These are phyloP conservation scores for Rhamnella rubrinervis DNA, from an alignment of 331 rosid genomes.

Conservation along the genomic window DNA sequence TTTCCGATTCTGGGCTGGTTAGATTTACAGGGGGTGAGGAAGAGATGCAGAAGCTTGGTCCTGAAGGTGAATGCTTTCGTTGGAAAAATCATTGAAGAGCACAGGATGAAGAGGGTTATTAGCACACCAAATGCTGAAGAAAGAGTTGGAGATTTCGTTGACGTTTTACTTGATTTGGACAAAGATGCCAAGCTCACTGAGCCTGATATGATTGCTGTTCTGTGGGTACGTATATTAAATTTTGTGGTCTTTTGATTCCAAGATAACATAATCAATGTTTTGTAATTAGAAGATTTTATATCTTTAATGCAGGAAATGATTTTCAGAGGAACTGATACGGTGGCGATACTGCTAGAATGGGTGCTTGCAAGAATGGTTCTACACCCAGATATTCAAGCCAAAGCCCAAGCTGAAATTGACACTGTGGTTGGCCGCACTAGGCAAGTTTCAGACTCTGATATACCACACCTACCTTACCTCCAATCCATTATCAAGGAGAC, in stretches of 20 bases:
- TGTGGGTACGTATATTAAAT: constrained; percentile 47
- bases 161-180: constrained; percentile 69
- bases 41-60: constrained; percentile 47
- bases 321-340: constrained; percentile 82
- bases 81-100: constrained; percentile 58
- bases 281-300: background rate
- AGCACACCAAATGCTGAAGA: constrained; percentile 3
- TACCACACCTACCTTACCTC: constrained; percentile 46
- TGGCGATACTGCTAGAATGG: constrained; percentile 77
- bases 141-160: constrained; percentile 51
- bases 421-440: constrained; percentile 7
- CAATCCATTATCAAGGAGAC: constrained; percentile 63
- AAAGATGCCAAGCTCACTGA: constrained; percentile 44
- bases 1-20: constrained; percentile 60
- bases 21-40: constrained; percentile 70
- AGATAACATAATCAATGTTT: too few species aligned
- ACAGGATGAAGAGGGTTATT: constrained; percentile 25
- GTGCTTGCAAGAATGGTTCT: constrained; percentile 63
- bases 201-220: constrained; percentile 79
- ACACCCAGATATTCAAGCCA: constrained; percentile 67
- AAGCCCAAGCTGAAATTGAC: constrained; percentile 54
- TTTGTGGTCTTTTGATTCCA: background rate
- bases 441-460: constrained; percentile 39
- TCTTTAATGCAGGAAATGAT: constrained; percentile 62
- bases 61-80: constrained; percentile 56